These are phyloP conservation scores for Beauveria rudraprayagi DNA, from an alignment of 2,329 filamentous ascomycete species.

Conservation along the genomic window DNA sequence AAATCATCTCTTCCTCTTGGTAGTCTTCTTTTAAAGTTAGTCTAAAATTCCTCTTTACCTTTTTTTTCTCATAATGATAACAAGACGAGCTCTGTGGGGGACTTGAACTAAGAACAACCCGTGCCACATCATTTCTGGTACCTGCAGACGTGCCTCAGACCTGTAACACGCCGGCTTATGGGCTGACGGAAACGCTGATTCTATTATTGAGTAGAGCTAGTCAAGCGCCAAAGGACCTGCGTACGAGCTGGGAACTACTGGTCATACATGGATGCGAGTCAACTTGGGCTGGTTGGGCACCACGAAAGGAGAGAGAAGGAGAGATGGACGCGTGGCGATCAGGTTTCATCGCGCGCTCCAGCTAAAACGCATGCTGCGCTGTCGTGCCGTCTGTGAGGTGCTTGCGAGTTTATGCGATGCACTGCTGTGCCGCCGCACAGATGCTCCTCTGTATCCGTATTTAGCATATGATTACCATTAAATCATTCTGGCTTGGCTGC, in stretches of 20 bases:
- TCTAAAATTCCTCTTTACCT: not conserved
- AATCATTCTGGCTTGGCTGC: not conserved
- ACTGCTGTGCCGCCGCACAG: not conserved
- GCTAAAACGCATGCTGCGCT: not conserved
- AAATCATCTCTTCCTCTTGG: too few relatives aligned
- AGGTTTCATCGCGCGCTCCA: not conserved
- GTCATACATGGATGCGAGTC: not conserved
- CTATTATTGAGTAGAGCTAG: not conserved
- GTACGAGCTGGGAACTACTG: too few relatives aligned
- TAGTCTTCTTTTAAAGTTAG: too few relatives aligned
- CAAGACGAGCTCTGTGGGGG: not conserved
- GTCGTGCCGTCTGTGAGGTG: not conserved
- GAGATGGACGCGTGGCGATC: not conserved
- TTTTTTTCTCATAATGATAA: not conserved
- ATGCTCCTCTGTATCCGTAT: not conserved
- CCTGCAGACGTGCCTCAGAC: not conserved
- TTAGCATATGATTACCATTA: not conserved
- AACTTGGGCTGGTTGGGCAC: not conserved
- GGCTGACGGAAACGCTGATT: conserved; percentile 3
- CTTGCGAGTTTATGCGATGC: not conserved
- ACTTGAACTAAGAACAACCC: not conserved
- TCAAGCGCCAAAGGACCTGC: not conserved
- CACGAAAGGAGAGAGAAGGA: not conserved
- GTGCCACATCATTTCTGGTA: not conserved
- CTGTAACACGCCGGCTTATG: not conserved